phyloP scores from a whole-genome alignment of 495 filamentous ascomycete genomes.

The Penicillium paradoxum region DNA sequence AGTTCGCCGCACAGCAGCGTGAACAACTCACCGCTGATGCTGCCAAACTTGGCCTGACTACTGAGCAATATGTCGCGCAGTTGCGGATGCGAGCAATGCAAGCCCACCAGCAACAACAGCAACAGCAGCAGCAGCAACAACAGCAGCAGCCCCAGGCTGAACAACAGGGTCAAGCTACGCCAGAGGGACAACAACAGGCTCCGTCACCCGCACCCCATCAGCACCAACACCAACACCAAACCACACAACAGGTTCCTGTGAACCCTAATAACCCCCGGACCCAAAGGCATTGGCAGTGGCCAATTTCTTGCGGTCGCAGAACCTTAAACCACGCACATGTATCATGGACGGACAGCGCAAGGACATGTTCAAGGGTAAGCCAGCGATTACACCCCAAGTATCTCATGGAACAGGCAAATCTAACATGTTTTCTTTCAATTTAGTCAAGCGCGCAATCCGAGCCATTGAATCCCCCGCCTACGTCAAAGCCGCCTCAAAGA shows the following conservation, averaged over 20 bases:
- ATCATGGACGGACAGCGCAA: conserved; percentile 95
- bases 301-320: conserved; percentile 77
- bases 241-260: conserved; percentile 48
- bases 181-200: conserved; percentile 38
- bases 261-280: conserved; percentile 70
- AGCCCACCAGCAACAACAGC: conserved; percentile 44
- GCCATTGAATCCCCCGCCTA: conserved; percentile 88
- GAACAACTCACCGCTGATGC: conserved; percentile 58
- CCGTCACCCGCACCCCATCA: conserved; percentile 30
- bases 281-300: conserved; percentile 87
- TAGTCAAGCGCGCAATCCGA: conserved; percentile 95
- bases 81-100: conserved; percentile 60
- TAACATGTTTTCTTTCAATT: conserved; percentile 2
- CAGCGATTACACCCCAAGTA: background rate
- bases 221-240: conserved; percentile 33
- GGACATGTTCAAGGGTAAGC: conserved; percentile 90
- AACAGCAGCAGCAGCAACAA: conserved; percentile 41
- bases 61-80: conserved; percentile 61
- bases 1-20: conserved; percentile 60
- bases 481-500: conserved; percentile 68
- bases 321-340: conserved; percentile 85
- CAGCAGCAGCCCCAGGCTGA: conserved; percentile 35
- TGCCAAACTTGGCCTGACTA: conserved; percentile 54
- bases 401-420: background rate
- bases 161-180: conserved; percentile 38